Evolutionary conservation across 2,329 filamentous ascomycete species (phyloP).

Genomic region (Epichloe elymi): DNA sequence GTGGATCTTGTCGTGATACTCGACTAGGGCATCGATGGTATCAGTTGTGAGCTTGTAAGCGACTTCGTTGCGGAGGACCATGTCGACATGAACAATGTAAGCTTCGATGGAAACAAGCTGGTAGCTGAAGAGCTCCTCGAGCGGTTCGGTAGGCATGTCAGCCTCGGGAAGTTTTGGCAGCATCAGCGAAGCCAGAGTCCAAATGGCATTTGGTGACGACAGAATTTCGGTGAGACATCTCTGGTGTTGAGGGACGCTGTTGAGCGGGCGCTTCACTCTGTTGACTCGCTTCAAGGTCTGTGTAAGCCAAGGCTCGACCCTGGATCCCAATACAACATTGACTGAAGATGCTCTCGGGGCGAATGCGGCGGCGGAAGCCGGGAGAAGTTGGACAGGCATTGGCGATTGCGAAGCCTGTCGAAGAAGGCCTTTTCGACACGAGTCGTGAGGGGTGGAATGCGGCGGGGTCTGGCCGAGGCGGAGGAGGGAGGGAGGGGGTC

Average conservation of each 20-base stretch:
- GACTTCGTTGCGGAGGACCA: slow-evolving; percentile 95
- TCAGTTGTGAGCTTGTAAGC: slow-evolving; percentile 95
- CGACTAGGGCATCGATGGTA: slow-evolving; percentile 82
- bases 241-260: slow-evolving; percentile 91
- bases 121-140: slow-evolving; percentile 85
- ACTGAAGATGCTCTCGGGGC: slow-evolving; percentile 80
- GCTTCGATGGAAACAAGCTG: slow-evolving; percentile 88
- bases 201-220: slow-evolving; percentile 80
- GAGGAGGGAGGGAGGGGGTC: neutral
- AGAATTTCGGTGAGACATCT: slow-evolving; percentile 90
- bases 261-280: slow-evolving; percentile 88
- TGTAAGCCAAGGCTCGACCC: slow-evolving; percentile 93
- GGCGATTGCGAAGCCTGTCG: neutral
- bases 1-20: slow-evolving; percentile 94
- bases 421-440: neutral
- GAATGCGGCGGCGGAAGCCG: slow-evolving; percentile 91
- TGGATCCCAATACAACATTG: slow-evolving; percentile 85
- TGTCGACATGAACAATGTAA: slow-evolving; percentile 97
- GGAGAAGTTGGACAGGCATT: slow-evolving; percentile 90
- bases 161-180: slow-evolving; percentile 77
- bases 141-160: slow-evolving; percentile 69
- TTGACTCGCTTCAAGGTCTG: slow-evolving; percentile 95
- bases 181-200: slow-evolving; percentile 89
- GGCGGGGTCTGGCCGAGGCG: neutral
- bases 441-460: neutral